A percentile compares a stretch with the other conserved stretches of the same genome.
Conservation (phyloP, 805 yeast genomes). For the Candida broadrunensis region DNA sequence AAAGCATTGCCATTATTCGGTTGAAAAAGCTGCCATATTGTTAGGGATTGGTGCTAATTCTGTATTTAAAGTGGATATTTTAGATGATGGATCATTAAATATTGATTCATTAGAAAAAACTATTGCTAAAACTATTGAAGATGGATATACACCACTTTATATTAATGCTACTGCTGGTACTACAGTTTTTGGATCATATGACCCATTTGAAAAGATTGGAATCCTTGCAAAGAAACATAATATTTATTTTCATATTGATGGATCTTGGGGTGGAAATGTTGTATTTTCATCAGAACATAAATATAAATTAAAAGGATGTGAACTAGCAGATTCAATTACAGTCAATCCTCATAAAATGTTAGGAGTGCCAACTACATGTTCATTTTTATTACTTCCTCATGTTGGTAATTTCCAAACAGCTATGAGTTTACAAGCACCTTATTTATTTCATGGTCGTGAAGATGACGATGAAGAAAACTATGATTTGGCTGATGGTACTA, state of each 20-base stretch:
- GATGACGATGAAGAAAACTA: constrained; percentile 51
- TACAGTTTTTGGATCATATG: constrained; percentile 83
- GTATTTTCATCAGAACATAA: constrained; percentile 55
- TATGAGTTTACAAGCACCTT: constrained; percentile 77
- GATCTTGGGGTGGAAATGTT: constrained; percentile 89
- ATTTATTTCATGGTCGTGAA: constrained; percentile 63
- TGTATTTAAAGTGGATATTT: constrained; percentile 63
- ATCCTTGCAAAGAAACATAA: constrained; percentile 49
- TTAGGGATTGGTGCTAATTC: constrained; percentile 64
- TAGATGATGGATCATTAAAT: constrained; percentile 55
- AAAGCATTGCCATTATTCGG: constrained; percentile 73
- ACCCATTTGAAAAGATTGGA: constrained; percentile 57
- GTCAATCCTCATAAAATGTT: constrained; percentile 85
- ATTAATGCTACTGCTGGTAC: constrained; percentile 87
- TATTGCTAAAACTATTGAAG: constrained; percentile 39
- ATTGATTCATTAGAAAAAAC: constrained; percentile 41
- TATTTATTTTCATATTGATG: constrained; percentile 84
- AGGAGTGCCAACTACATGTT: constrained; percentile 79
- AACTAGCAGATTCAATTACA: constrained; percentile 72
- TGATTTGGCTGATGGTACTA: constrained; percentile 85
- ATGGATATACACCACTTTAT: constrained; percentile 72
- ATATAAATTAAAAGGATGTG: constrained; percentile 52
- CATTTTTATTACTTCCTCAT: constrained; percentile 72
- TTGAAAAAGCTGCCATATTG: constrained; percentile 77
- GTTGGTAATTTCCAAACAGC: constrained; percentile 63